phyloP scores from a whole-genome alignment of 2,329 filamentous ascomycete species.

The Ustulina deusta region DNA sequence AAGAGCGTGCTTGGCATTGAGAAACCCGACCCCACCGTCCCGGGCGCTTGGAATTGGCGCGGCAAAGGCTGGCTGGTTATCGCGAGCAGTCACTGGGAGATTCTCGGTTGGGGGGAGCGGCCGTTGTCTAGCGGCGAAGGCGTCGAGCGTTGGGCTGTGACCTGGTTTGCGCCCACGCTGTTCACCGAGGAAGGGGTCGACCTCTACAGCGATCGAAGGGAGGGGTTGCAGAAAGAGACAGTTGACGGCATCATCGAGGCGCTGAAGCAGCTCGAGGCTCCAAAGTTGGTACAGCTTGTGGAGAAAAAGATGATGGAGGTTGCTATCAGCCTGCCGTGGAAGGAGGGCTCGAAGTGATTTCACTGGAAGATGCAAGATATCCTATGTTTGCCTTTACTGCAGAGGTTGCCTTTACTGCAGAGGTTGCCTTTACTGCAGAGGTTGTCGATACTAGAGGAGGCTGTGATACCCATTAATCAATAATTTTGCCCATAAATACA shows the following conservation, averaged over 20 bases:
- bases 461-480: slow-evolving; percentile 33
- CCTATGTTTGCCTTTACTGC: slow-evolving; percentile 4
- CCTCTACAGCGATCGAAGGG: slow-evolving; percentile 74
- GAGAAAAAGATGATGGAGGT: slow-evolving; percentile 63
- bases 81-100: slow-evolving; percentile 82
- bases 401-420: neutral
- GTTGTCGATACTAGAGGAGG: slow-evolving; percentile 8
- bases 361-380: slow-evolving; percentile 21
- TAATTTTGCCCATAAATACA: neutral
- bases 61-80: slow-evolving; percentile 81
- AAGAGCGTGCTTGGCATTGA: slow-evolving; percentile 76
- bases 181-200: slow-evolving; percentile 88
- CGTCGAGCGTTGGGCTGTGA: slow-evolving; percentile 78
- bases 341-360: slow-evolving; percentile 46
- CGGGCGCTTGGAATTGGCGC: slow-evolving; percentile 77
- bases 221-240: slow-evolving; percentile 69
- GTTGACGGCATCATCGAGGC: slow-evolving; percentile 67
- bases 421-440: slow-evolving; percentile 2
- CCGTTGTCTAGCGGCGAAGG: slow-evolving; percentile 45
- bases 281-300: slow-evolving; percentile 65
- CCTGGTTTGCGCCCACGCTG: slow-evolving; percentile 84
- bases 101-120: slow-evolving; percentile 78
- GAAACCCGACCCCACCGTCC: slow-evolving; percentile 54
- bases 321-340: slow-evolving; percentile 65
- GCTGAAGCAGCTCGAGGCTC: slow-evolving; percentile 65